Conservation (phyloP, 2,329 filamentous ascomycete species). For the Myriosclerotinia curreyana region DNA sequence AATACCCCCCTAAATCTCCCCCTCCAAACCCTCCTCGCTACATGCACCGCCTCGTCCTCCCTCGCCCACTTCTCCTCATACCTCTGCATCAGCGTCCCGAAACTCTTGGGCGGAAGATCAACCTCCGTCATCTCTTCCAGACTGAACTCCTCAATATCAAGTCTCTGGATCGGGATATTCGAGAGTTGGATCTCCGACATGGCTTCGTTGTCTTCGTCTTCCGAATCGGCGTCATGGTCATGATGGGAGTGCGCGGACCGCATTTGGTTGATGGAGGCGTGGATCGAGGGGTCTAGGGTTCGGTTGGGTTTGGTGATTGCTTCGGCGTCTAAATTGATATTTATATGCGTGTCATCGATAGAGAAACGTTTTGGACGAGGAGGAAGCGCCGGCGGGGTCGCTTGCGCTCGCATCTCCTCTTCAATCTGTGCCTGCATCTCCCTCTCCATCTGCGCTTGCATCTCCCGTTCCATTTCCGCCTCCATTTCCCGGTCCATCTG, state of each 20-base stretch:
- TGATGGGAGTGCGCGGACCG: slow-evolving; percentile 5
- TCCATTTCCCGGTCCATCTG: slow-evolving; percentile 10
- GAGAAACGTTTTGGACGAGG: background rate
- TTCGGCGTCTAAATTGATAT: background rate
- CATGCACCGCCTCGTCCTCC: slow-evolving; percentile 5
- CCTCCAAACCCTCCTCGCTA: background rate
- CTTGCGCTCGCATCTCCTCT: background rate
- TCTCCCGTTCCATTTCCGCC: background rate
- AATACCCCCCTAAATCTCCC: background rate
- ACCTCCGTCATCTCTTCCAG: background rate
- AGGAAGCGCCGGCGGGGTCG: background rate
- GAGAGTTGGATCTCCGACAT: slow-evolving; percentile 7
- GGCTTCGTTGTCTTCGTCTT: background rate
- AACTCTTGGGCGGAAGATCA: background rate
- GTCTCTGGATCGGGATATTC: background rate
- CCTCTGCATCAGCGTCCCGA: background rate
- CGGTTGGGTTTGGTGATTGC: background rate
- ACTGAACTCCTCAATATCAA: background rate
- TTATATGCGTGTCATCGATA: background rate
- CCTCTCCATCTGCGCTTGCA: background rate
- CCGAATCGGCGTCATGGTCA: background rate
- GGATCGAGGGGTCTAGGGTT: background rate
- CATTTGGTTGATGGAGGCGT: too few species aligned
- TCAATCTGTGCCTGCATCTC: slow-evolving; percentile 6
- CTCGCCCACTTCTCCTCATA: background rate